These are phyloP conservation scores for Sclerotinia spermophila DNA, from an alignment of 2,329 filamentous ascomycete species.

Conservation along the genomic window DNA sequence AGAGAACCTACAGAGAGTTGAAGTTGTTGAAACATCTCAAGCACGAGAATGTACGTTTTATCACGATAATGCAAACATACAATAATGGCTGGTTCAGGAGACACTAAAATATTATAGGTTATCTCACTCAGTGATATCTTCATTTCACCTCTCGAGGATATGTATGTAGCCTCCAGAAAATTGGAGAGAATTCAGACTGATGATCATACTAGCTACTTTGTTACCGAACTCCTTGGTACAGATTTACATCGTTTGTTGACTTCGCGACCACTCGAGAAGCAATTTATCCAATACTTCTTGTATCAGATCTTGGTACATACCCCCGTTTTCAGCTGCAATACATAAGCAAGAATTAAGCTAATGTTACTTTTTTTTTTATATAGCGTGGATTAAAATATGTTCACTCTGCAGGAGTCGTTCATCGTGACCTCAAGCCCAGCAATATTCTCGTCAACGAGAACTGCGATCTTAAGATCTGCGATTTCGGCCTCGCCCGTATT, in stretches of 20 bases:
- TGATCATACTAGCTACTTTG: slow-evolving; percentile 72
- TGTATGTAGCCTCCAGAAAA: slow-evolving; percentile 53
- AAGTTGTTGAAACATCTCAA: slow-evolving; percentile 95
- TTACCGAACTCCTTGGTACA: slow-evolving; percentile 94
- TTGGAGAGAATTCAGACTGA: slow-evolving; percentile 28
- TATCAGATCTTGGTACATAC: slow-evolving; percentile 90
- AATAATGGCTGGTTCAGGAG: slow-evolving; percentile 9
- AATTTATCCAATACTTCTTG: slow-evolving; percentile 99
- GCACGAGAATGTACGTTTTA: slow-evolving; percentile 78
- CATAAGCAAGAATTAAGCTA: slow-evolving; percentile 17
- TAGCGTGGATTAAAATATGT: slow-evolving; percentile 98
- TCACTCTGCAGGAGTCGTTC: slow-evolving; percentile 95
- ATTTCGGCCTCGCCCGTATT: slow-evolving; percentile 94
- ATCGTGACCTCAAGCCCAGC: slow-evolving; percentile 95
- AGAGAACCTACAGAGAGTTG: slow-evolving; percentile 94
- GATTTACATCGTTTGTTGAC: slow-evolving; percentile 94
- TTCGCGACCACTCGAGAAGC: slow-evolving; percentile 93
- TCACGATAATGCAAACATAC: not conserved
- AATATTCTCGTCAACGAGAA: slow-evolving; percentile 99
- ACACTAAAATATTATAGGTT: slow-evolving; percentile 54
- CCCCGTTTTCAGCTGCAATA: not conserved
- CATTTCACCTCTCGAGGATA: slow-evolving; percentile 97
- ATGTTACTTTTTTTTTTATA: slow-evolving; percentile 23
- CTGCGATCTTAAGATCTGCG: slow-evolving; percentile 98
- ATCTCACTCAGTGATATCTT: slow-evolving; percentile 99